These are phyloP conservation scores for Amanita exitialis DNA, from an alignment of 768 basidiomycete genomes.

Conservation along the genomic window DNA sequence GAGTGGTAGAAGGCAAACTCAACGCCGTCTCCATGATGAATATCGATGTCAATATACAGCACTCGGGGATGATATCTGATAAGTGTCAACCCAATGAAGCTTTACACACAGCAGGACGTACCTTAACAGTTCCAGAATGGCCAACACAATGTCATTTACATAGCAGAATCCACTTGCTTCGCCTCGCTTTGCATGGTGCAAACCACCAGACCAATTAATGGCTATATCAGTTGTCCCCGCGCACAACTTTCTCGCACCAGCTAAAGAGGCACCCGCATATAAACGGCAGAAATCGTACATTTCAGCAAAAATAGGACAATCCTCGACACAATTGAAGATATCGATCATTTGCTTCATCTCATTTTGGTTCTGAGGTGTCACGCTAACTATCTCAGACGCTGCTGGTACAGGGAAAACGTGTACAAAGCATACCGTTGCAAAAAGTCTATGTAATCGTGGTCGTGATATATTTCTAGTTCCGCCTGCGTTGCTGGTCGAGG, in stretches of 20 bases:
- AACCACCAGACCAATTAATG: slow-evolving; percentile 97
- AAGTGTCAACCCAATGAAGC: not conserved
- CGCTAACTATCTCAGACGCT: slow-evolving; percentile 32
- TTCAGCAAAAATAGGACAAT: slow-evolving; percentile 93
- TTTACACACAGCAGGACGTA: slow-evolving; percentile 19
- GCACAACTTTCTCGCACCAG: slow-evolving; percentile 81
- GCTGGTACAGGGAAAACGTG: not conserved
- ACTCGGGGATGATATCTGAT: slow-evolving; percentile 85
- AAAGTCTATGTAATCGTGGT: slow-evolving; percentile 93
- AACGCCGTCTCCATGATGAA: slow-evolving; percentile 97
- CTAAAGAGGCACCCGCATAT: slow-evolving; percentile 89
- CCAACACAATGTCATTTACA: slow-evolving; percentile 93
- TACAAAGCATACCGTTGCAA: slow-evolving; percentile 59
- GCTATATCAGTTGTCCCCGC: slow-evolving; percentile 90
- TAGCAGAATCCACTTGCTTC: slow-evolving; percentile 99
- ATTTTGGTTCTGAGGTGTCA: slow-evolving; percentile 64
- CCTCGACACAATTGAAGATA: slow-evolving; percentile 90
- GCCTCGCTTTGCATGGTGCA: slow-evolving; percentile 96
- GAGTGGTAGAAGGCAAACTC: slow-evolving; percentile 97
- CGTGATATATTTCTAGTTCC: slow-evolving; percentile 88
- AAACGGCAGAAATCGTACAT: slow-evolving; percentile 92
- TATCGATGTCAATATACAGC: slow-evolving; percentile 97
- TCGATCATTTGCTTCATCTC: slow-evolving; percentile 74
- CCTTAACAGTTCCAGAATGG: slow-evolving; percentile 87
- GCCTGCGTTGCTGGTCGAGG: slow-evolving; percentile 82